phyloP scores from a whole-genome alignment of 345 rosid genomes.

The Euclidium syriacum region DNA sequence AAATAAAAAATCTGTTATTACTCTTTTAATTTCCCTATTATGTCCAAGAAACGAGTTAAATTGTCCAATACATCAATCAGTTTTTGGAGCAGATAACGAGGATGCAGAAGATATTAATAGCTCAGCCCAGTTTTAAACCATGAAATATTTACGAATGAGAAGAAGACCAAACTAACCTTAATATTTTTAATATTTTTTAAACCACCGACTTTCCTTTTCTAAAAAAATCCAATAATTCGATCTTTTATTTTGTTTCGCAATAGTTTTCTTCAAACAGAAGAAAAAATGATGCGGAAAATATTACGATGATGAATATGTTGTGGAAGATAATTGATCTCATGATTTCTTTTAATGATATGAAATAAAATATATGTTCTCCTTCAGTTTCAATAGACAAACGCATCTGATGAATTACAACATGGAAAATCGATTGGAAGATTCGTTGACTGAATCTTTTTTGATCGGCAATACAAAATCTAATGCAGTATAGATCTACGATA shows the following conservation, averaged over 20 bases:
- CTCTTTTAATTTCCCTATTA: no score
- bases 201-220: constrained; percentile 16
- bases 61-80: constrained; percentile 1
- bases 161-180: background rate
- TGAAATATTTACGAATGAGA: background rate
- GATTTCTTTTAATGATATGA: background rate
- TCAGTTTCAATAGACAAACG: background rate
- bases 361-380: background rate
- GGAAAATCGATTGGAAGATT: background rate
- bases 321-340: constrained; percentile 8
- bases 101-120: background rate
- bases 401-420: background rate
- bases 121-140: background rate
- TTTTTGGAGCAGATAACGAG: constrained; percentile 1
- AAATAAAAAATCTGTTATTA: no score
- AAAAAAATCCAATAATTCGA: no score
- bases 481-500: background rate
- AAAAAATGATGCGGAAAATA: background rate
- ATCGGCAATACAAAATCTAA: background rate
- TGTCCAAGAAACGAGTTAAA: background rate
- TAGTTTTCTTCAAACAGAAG: background rate
- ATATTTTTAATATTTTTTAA: constrained; percentile 1
- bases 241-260: background rate
- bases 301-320: background rate
- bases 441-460: background rate